phyloP scores from a whole-genome alignment of 2,329 filamentous ascomycete genomes.

The Claviceps sp. region DNA sequence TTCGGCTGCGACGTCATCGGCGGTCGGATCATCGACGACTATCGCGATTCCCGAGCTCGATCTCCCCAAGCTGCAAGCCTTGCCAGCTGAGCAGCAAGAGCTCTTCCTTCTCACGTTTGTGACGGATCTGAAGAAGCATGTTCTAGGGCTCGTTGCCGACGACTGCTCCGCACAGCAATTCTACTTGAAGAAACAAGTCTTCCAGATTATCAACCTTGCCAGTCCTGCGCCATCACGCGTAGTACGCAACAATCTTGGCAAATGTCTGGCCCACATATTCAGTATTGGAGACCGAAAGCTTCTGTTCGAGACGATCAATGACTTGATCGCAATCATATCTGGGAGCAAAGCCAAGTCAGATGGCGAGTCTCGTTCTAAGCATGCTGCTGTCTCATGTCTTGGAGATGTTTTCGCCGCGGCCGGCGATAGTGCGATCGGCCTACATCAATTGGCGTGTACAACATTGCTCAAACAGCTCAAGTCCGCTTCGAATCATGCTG shows the following conservation, averaged over 20 bases:
- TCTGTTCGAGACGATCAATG: slow-evolving; percentile 88
- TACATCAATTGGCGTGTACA: slow-evolving; percentile 62
- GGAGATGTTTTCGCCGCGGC: slow-evolving; percentile 85
- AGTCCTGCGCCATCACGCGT: slow-evolving; percentile 76
- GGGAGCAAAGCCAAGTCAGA: slow-evolving; percentile 63
- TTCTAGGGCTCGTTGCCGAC: slow-evolving; percentile 58
- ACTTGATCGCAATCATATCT: slow-evolving; percentile 61
- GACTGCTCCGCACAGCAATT: slow-evolving; percentile 81
- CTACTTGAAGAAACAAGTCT: slow-evolving; percentile 84
- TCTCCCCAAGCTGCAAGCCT: slow-evolving; percentile 71
- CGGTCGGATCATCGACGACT: slow-evolving; percentile 19
- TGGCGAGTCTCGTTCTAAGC: slow-evolving; percentile 63
- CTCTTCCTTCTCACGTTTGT: slow-evolving; percentile 85
- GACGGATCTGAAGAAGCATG: slow-evolving; percentile 68
- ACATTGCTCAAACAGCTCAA: slow-evolving; percentile 71
- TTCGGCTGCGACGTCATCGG: slow-evolving; percentile 6
- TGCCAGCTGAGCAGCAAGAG: slow-evolving; percentile 90
- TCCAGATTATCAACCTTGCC: slow-evolving; percentile 80
- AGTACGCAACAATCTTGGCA: slow-evolving; percentile 77
- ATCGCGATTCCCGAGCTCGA: slow-evolving; percentile 67
- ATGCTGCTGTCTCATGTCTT: slow-evolving; percentile 76
- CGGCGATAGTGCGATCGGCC: slow-evolving; percentile 78
- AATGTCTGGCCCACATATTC: slow-evolving; percentile 73
- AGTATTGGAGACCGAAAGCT: slow-evolving; percentile 77
- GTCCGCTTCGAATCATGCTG: slow-evolving; percentile 63